Base-by-base conservation (phyloP, 2,329 filamentous ascomycete genomes). In the Aspergillus novoparasiticus region DNA sequence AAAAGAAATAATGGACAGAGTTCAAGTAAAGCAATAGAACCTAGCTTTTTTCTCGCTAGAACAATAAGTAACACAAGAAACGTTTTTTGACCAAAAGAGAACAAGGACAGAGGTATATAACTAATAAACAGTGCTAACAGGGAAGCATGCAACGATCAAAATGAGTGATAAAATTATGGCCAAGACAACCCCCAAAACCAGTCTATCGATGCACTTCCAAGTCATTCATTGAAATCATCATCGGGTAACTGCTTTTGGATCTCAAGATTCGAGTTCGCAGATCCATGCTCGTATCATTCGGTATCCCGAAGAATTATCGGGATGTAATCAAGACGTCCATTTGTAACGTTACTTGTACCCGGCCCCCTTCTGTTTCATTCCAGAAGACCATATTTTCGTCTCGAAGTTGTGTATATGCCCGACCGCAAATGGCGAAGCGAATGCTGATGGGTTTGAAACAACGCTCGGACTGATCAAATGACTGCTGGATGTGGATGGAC, bases 311-410 rank as follows among this genome's bases (percentile, higher is more conserved):
- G 21, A 10, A 21, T 23, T 46, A 5, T 30, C 26, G 23, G 21
- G 23, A 30, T 51, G 26, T 11, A 16, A n/a, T 32, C 23, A n/a
- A 39, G 14, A 16, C 12, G 14, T 39, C 12, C 34, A 39, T 39
- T 16, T 12, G 34, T 16, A 16, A 39, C 11, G 8, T 23, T 54
- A 34, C 12, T 36, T 54, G 30, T 59, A 51, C 16, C 46, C 46
- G 11, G 55, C 6, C 30, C 26, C 36, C 23, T 46, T 46, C 32
- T 11, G 23, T 26, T 60, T 60, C 51, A n/a, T 14, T 10, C 45
- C 45, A 26, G 21, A 46, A 11, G 63, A 62, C 63, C 60, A 64
- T 46, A 64, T 64, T 48, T 62, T 64, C 41, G 63, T 64, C 63
- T 64, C 63, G 30, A 64, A 62, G 9, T 60, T 50, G 41, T 64